These are phyloP conservation scores for Lineolata rhizophorae DNA, from an alignment of 495 filamentous ascomycete genomes.

Conservation along the genomic window DNA sequence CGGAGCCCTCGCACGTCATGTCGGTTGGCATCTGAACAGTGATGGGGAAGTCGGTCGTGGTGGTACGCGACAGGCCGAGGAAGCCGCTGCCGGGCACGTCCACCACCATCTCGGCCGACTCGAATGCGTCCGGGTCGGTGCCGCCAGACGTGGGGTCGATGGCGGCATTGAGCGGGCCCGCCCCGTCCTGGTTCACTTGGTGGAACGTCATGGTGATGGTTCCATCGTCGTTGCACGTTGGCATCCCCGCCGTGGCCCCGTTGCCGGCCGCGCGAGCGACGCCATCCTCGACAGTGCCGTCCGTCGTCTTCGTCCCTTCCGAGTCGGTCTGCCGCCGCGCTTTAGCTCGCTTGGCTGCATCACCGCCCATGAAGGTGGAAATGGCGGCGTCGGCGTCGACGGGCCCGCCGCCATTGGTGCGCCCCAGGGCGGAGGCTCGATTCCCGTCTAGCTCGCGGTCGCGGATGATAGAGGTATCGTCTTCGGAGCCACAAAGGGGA, in stretches of 20 bases:
- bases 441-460: conserved; percentile 16
- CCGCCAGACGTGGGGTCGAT: conserved; percentile 30
- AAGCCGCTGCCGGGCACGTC: conserved; percentile 32
- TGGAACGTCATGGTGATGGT: conserved; percentile 21
- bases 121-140: conserved; percentile 28
- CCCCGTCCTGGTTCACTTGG: conserved; percentile 23
- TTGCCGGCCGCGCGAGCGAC: conserved; percentile 11
- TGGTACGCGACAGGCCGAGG: conserved; percentile 24
- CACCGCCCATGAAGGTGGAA: conserved; percentile 15
- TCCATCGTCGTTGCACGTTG: conserved; percentile 30
- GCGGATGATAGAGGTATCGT: conserved; percentile 30
- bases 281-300: conserved; percentile 10
- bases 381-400: conserved; percentile 23
- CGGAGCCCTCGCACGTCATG: conserved; percentile 34
- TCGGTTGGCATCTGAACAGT: conserved; percentile 35
- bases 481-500: conserved; percentile 24
- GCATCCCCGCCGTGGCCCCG: conserved; percentile 21
- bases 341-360: conserved; percentile 1
- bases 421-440: conserved; percentile 30
- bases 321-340: conserved; percentile 6
- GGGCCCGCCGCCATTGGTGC: conserved; percentile 31
- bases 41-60: conserved; percentile 31
- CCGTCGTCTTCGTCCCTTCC: conserved; percentile 8
- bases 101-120: conserved; percentile 29
- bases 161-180: conserved; percentile 16